These are phyloP conservation scores for Hypoxylon fuscum DNA, from an alignment of 495 filamentous ascomycete species.

Conservation along the genomic window DNA sequence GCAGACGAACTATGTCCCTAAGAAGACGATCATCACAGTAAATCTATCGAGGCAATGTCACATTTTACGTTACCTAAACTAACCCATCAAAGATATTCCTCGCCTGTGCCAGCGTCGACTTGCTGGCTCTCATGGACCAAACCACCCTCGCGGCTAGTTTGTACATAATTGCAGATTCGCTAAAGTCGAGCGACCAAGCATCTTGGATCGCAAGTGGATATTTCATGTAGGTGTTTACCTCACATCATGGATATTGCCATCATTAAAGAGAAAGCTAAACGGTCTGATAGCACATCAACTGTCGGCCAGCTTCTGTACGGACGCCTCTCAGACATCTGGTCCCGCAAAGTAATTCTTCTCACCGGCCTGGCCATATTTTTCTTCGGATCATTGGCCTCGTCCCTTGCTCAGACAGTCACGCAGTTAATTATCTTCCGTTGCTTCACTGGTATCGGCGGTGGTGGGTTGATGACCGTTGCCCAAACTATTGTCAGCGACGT, in stretches of 20 bases:
- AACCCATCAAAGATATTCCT: constrained; percentile 58
- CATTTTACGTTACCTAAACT: background rate
- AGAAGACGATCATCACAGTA: constrained; percentile 60
- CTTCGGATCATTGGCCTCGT: constrained; percentile 62
- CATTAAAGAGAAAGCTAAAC: constrained; percentile 1
- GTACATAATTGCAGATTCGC: constrained; percentile 58
- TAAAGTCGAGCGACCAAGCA: constrained; percentile 57
- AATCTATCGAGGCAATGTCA: constrained; percentile 4
- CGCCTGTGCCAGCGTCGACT: constrained; percentile 63
- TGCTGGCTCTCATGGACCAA: constrained; percentile 64
- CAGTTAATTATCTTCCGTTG: constrained; percentile 65
- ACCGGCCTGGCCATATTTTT: constrained; percentile 63
- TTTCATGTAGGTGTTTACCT: constrained; percentile 55
- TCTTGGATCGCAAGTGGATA: constrained; percentile 66
- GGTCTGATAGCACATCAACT: constrained; percentile 55
- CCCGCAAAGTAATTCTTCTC: constrained; percentile 63
- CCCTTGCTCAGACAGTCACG: constrained; percentile 59
- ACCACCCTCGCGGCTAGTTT: constrained; percentile 63
- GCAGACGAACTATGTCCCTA: constrained; percentile 65
- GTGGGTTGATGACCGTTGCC: constrained; percentile 64
- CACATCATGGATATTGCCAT: too few relatives aligned
- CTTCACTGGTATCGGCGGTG: constrained; percentile 65
- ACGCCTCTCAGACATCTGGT: constrained; percentile 66
- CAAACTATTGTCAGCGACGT: constrained; percentile 66
- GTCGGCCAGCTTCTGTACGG: constrained; percentile 66